Conservation (phyloP, 139 green algal species). For the Pycnococcus provasolii region DNA sequence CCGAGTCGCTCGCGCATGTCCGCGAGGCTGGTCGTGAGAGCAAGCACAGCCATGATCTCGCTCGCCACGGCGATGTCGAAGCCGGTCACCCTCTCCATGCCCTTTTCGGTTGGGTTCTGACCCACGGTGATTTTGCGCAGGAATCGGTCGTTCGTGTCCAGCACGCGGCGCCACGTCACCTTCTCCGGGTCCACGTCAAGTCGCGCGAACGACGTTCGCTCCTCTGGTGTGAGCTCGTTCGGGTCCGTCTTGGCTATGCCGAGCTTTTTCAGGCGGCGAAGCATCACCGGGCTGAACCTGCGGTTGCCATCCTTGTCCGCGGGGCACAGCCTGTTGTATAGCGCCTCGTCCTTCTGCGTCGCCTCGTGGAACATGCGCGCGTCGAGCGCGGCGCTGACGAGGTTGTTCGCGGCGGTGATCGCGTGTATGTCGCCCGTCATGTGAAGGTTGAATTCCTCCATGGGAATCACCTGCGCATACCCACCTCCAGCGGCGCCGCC, state of each 20-base stretch:
- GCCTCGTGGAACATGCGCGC: conserved; percentile 92
- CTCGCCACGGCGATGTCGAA: conserved; percentile 92
- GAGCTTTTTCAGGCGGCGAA: conserved; percentile 70
- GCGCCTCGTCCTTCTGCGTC: conserved; percentile 65
- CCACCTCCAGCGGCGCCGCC: conserved; percentile 90
- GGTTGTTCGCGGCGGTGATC: conserved; percentile 95
- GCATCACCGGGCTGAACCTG: conserved; percentile 84
- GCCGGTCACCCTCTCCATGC: conserved; percentile 49
- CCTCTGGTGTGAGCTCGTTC: conserved; percentile 71
- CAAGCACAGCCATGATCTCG: conserved; percentile 97
- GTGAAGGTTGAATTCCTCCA: conserved; percentile 81
- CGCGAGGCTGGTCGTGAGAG: conserved; percentile 63
- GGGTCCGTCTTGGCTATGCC: conserved; percentile 84
- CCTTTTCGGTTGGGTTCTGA: conserved; percentile 44
- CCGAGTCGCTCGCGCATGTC: conserved; percentile 88
- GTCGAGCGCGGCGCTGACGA: conserved; percentile 90
- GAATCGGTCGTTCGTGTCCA: conserved; percentile 96
- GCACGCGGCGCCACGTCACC: conserved; percentile 90
- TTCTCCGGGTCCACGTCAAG: conserved; percentile 80
- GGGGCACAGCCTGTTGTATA: conserved; percentile 81
- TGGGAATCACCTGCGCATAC: conserved; percentile 78
- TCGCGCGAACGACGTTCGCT: conserved; percentile 68
- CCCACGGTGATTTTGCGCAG: conserved; percentile 77
- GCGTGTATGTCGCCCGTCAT: conserved; percentile 93
- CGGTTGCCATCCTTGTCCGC: conserved; percentile 48